phyloP scores from a whole-genome alignment of 768 basidiomycete species.

The Butyriboletus loyo region DNA sequence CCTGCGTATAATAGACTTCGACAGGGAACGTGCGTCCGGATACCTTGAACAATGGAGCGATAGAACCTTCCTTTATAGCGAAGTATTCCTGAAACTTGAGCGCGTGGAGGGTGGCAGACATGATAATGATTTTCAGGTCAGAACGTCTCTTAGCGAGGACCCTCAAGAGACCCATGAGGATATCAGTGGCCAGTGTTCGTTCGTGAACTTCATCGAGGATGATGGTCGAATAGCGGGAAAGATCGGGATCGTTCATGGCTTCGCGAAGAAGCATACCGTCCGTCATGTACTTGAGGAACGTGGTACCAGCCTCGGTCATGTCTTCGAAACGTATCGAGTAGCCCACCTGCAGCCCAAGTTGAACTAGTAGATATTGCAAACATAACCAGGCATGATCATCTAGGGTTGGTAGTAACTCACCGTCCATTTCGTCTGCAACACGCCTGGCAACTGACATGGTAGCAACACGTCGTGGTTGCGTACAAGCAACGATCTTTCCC shows the following conservation, averaged over 20 bases:
- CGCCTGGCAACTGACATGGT: conserved; percentile 98
- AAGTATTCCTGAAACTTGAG: conserved; percentile 98
- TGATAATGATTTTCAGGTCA: conserved; percentile 96
- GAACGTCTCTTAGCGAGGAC: conserved; percentile 70
- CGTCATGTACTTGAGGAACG: conserved; percentile 99
- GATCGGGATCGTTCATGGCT: conserved; percentile 93
- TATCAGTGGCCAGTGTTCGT: conserved; percentile 95
- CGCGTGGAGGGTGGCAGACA: conserved; percentile 97
- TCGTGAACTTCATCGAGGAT: conserved; percentile 99
- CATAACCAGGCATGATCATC: conserved; percentile 2
- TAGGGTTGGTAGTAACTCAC: conserved; percentile 43
- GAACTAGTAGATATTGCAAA: conserved; percentile 50
- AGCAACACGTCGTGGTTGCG: conserved; percentile 93
- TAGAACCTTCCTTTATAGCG: conserved; percentile 37
- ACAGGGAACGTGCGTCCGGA: conserved; percentile 94
- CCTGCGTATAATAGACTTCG: conserved; percentile 90
- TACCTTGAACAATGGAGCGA: conserved; percentile 83
- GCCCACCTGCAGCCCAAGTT: conserved; percentile 91
- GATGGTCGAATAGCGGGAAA: conserved; percentile 94
- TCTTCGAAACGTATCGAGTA: conserved; percentile 99
- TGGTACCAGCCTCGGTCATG: conserved; percentile 72
- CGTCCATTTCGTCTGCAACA: conserved; percentile 99
- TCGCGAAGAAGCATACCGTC: conserved; percentile 99
- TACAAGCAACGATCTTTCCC: conserved; percentile 92
- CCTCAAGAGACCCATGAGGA: conserved; percentile 96